Evolutionary conservation across 495 filamentous ascomycete species (phyloP).

Genomic region (Collariella sp.): DNA sequence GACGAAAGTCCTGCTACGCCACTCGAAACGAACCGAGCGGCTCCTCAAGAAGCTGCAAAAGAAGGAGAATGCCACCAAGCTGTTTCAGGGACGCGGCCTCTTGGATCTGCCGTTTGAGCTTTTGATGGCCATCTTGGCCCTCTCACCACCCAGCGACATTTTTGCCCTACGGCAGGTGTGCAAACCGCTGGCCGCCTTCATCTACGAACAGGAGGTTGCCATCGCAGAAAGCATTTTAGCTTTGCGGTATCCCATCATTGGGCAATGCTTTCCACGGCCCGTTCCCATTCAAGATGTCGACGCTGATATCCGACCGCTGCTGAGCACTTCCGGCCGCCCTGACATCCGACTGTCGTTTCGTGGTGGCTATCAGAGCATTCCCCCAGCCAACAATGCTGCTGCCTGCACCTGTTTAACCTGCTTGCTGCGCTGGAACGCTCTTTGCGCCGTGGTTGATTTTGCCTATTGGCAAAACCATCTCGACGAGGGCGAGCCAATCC

Average conservation of each 20-base stretch:
- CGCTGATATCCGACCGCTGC: conserved; percentile 20
- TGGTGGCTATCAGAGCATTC: conserved; percentile 43
- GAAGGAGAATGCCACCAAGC: no score
- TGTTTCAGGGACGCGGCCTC: no score
- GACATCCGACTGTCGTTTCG: conserved; percentile 31
- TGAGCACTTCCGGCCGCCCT: conserved; percentile 31
- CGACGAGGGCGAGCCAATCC: conserved; percentile 43
- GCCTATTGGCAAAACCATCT: conserved; percentile 46
- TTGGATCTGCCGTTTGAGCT: conserved; percentile 44
- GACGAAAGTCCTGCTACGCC: no score
- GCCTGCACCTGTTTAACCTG: conserved; percentile 48
- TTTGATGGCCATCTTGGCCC: conserved; percentile 34
- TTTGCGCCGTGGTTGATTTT: conserved; percentile 45
- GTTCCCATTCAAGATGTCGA: conserved; percentile 35
- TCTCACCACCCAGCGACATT: conserved; percentile 41
- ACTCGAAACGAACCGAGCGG: no score
- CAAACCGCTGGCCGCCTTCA: conserved; percentile 31
- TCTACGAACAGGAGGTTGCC: conserved; percentile 29
- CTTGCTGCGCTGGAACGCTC: conserved; percentile 43
- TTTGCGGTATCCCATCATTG: conserved; percentile 39
- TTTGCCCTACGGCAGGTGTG: conserved; percentile 33
- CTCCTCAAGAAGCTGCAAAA: no score
- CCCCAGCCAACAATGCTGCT: conserved; percentile 27
- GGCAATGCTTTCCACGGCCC: conserved; percentile 42
- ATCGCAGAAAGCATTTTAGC: conserved; percentile 33